Conservation (phyloP, 1,139 yeast genomes). For the Saccharomycopsis hybrid region DNA sequence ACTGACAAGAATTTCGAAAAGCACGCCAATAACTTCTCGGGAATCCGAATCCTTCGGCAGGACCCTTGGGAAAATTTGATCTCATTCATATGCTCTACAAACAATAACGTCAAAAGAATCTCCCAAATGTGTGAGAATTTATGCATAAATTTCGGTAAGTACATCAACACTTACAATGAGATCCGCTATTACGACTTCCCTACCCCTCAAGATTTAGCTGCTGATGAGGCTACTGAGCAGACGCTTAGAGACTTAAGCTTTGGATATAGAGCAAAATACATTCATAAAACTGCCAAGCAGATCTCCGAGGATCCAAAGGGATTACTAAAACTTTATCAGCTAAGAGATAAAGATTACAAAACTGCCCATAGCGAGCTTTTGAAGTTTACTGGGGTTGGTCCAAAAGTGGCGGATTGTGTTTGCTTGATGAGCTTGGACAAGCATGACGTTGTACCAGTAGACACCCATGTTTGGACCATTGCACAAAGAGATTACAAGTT, state of each 20-base stretch:
- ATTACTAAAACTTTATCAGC: slow-evolving; percentile 26
- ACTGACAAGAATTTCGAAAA: slow-evolving; percentile 45
- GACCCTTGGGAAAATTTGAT: slow-evolving; percentile 96
- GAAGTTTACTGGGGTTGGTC: slow-evolving; percentile 85
- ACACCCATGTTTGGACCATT: slow-evolving; percentile 92
- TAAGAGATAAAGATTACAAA: slow-evolving; percentile 43
- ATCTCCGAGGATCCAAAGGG: slow-evolving; percentile 29
- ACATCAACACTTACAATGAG: slow-evolving; percentile 50
- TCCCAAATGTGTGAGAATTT: slow-evolving; percentile 87
- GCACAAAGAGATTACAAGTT: slow-evolving; percentile 69
- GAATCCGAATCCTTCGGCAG: slow-evolving; percentile 79
- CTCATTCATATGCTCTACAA: slow-evolving; percentile 91
- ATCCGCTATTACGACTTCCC: slow-evolving; percentile 71
- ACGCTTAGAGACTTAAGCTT: slow-evolving; percentile 49
- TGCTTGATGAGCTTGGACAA: slow-evolving; percentile 88
- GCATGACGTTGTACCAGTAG: slow-evolving; percentile 88
- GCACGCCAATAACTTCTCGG: slow-evolving; percentile 40
- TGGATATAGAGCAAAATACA: slow-evolving; percentile 90
- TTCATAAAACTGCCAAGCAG: slow-evolving; percentile 65
- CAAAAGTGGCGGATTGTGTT: slow-evolving; percentile 95
- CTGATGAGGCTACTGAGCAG: slow-evolving; percentile 34
- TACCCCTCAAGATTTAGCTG: slow-evolving; percentile 42
- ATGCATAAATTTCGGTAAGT: slow-evolving; percentile 65
- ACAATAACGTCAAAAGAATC: slow-evolving; percentile 88
- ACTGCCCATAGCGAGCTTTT: slow-evolving; percentile 61